Percentiles rank a stretch among this genome's conserved stretches.
Conservation (phyloP, 129 eudicot genomes). For the Saposhnikovia divaricata region DNA sequence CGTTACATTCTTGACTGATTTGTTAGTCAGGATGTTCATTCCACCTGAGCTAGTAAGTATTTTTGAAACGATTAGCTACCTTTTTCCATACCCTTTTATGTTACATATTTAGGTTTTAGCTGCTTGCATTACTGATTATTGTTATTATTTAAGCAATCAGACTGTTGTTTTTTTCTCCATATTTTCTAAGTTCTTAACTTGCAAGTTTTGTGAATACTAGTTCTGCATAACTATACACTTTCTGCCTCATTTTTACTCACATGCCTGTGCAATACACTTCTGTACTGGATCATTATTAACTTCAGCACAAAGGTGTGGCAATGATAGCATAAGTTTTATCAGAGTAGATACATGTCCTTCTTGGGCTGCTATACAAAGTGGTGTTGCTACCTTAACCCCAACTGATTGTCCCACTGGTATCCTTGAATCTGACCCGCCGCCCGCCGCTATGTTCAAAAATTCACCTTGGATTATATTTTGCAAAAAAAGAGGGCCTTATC, state of each 20-base stretch:
- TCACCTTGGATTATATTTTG: too few species aligned
- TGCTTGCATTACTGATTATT: not conserved
- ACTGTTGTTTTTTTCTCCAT: not conserved
- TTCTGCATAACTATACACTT: not conserved
- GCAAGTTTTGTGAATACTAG: not conserved
- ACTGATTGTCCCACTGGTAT: too few species aligned
- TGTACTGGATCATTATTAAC: not conserved
- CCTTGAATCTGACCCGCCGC: too few species aligned
- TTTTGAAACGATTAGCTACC: not conserved
- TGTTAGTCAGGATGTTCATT: slow-evolving; percentile 1
- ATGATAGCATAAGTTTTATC: too few species aligned
- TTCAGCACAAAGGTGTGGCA: too few species aligned
- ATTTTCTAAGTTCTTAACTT: not conserved
- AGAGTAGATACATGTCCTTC: too few species aligned
- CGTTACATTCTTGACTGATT: too few species aligned
- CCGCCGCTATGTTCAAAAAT: too few species aligned
- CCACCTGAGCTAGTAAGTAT: slow-evolving; percentile 65
- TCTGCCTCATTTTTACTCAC: not conserved
- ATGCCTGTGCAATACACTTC: not conserved
- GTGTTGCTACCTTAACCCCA: too few species aligned
- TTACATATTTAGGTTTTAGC: not conserved
- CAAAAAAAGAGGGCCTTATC: too few species aligned
- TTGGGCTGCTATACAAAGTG: too few species aligned
- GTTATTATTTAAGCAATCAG: not conserved
- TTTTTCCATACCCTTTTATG: not conserved